Percentiles rank a stretch among this genome's conserved stretches.
phyloP scores from a whole-genome alignment of 1,284 basidiomycete genomes.

The Veloporphyrellus conicus region DNA sequence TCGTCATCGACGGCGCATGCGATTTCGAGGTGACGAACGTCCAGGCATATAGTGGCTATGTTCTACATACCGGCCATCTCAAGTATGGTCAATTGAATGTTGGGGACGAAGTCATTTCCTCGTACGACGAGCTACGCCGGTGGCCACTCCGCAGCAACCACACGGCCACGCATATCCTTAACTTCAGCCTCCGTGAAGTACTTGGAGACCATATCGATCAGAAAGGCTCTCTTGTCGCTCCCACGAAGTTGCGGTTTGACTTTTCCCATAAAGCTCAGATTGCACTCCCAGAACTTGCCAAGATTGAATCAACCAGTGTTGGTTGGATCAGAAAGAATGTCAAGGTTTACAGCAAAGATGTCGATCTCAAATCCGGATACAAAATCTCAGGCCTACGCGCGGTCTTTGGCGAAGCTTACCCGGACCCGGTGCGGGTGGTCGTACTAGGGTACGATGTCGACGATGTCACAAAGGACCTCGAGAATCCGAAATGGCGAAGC shows the following conservation, averaged over 20 bases:
- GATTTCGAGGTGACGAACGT: constrained; percentile 95
- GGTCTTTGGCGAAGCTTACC: constrained; percentile 97
- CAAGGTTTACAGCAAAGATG: constrained; percentile 83
- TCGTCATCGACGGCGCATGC: constrained; percentile 86
- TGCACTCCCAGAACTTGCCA: constrained; percentile 64
- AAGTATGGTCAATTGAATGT: constrained; percentile 72
- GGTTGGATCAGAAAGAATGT: constrained; percentile 92
- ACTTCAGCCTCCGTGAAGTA: constrained; percentile 87
- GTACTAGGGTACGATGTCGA: constrained; percentile 84
- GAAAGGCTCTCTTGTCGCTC: constrained; percentile 95
- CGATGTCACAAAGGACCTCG: constrained; percentile 80
- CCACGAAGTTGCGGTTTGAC: constrained; percentile 94
- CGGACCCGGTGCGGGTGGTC: constrained; percentile 95
- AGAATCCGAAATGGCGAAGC: constrained; percentile 84
- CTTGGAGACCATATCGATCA: constrained; percentile 97
- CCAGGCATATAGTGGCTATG: constrained; percentile 82
- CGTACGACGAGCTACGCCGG: constrained; percentile 85
- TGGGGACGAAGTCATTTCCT: constrained; percentile 66
- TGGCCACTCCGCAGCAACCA: constrained; percentile 98
- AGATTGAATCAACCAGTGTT: constrained; percentile 81
- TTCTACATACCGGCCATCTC: constrained; percentile 84
- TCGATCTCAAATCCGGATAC: constrained; percentile 77
- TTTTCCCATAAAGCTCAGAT: constrained; percentile 95
- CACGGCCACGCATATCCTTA: constrained; percentile 97
- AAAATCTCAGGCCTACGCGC: constrained; percentile 92